A percentile compares a stretch with the other conserved stretches of the same genome.
These are phyloP conservation scores for Acer campestre DNA, from an alignment of 345 rosid species.

Conservation along the genomic window DNA sequence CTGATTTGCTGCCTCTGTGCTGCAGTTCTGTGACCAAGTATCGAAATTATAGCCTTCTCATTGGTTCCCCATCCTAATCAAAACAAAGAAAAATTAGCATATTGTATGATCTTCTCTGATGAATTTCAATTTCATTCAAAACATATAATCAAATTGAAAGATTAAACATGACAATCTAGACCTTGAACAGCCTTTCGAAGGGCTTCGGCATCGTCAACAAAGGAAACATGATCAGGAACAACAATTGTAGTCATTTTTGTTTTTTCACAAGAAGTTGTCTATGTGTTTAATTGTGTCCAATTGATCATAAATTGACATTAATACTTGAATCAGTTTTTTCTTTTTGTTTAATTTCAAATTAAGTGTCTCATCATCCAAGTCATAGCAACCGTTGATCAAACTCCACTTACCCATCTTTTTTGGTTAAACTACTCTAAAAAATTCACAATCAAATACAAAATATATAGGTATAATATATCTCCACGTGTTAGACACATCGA, in stretches of 20 bases:
- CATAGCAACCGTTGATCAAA: not conserved
- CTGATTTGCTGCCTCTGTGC: constrained; percentile 58
- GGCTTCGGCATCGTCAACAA: constrained; percentile 45
- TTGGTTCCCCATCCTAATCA: constrained; percentile 56
- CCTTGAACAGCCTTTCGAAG: constrained; percentile 47
- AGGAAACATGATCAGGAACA: constrained; percentile 37
- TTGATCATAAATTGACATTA: not conserved
- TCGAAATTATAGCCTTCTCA: constrained; percentile 45
- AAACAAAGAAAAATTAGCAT: not conserved
- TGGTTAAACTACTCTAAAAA: no score
- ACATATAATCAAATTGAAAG: not conserved
- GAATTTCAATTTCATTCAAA: not conserved
- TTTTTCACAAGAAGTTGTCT: no score
- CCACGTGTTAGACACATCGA: no score
- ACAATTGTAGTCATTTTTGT: constrained; percentile 40
- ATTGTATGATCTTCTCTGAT: not conserved
- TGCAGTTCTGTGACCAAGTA: constrained; percentile 58
- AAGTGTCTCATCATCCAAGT: not conserved
- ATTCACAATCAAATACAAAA: no score
- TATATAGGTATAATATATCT: no score
- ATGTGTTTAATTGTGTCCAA: not conserved
- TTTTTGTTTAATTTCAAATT: no score
- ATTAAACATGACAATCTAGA: not conserved
- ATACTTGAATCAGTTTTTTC: not conserved
- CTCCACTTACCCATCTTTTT: not conserved